Evolutionary conservation across 257 asterid species (phyloP).

Genomic region (Capsicum rhomboideum): DNA sequence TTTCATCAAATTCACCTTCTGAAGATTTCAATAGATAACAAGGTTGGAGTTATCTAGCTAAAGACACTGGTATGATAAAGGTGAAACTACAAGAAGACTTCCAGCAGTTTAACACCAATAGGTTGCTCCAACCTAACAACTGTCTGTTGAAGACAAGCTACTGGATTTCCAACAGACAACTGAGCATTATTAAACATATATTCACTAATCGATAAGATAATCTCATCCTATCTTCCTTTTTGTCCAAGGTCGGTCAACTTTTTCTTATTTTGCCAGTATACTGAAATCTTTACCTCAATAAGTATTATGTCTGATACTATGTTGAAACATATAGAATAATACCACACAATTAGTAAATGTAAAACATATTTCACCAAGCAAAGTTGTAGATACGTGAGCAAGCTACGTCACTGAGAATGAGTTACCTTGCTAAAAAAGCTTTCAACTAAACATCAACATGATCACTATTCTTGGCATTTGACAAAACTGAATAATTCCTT

Average conservation of each 20-base stretch:
- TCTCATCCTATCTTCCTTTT: not conserved
- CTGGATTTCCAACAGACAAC: not conserved
- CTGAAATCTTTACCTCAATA: not conserved
- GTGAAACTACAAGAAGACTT: not conserved
- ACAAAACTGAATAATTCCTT: not conserved
- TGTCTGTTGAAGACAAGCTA: not conserved
- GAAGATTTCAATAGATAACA: constrained; percentile 34
- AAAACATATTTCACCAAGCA: not conserved
- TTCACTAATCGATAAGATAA: not conserved
- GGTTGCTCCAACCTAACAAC: not conserved
- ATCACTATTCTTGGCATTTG: not conserved
- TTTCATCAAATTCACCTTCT: constrained; percentile 57
- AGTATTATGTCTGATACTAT: not conserved
- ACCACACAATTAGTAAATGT: not conserved
- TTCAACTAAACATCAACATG: not conserved
- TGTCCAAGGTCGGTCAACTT: not conserved
- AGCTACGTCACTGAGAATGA: not conserved
- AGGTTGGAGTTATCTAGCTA: not conserved
- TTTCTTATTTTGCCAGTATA: not conserved
- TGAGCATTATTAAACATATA: not conserved
- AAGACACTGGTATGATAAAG: not conserved
- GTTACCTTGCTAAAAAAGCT: not conserved
- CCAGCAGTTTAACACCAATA: not conserved
- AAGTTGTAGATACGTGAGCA: not conserved
- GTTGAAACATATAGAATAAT: not conserved